Evolutionary conservation across 2,329 filamentous ascomycete species (phyloP), one percentile per base, ranked within the genome.

Genomic region (Aspergillus fumigatus): DNA sequence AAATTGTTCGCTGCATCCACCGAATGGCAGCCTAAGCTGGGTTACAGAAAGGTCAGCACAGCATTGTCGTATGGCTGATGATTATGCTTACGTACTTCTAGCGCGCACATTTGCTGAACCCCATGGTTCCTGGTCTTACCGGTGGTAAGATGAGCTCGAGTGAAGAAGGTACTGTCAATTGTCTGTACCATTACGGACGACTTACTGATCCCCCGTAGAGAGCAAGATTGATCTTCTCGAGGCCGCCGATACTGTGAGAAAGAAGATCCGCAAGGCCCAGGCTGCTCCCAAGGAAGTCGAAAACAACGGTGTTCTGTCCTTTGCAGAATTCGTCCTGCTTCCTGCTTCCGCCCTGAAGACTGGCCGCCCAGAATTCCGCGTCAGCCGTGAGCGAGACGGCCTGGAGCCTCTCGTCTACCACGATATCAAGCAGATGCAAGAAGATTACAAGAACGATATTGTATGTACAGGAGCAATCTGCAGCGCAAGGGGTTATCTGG

Each of bases 91-190:
- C 43, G 26, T 25, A 67, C 73, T 53, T 73, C 41, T 50, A 72
- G 76, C 76, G 89, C 67, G 81, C 89, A 67, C 86, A 90, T 73
- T 67, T 92, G 55, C 88, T 92, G 81, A 92, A 92, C 74, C 86
- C 90, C 21, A 96, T 97, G 88, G 89, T 97, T 19, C 88, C 92
- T 0, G 93, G 94, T 41, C 79, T 97, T 10, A 80, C 83, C 62
- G 87, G 90, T 40, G 88, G 85, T 61, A 97, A 97, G 80, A 96
- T 96, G 91, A 88, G 84, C 68, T 83, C 87, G n/a, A 88, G 85
- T 66, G 85, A 88, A 58, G 76, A 66, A 64, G 71, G 68, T 70
- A 67, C 19, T 26, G 51, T 27, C 10, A 4, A 11, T 51, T 23
- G 23, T 4, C 27, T 19, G 29, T 38, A n/a, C 11, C 26, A 11